Percentiles rank a stretch among this genome's conserved stretches.
phyloP scores from a whole-genome alignment of 1,284 basidiomycete species.

The Xerocomus amazonicus region DNA sequence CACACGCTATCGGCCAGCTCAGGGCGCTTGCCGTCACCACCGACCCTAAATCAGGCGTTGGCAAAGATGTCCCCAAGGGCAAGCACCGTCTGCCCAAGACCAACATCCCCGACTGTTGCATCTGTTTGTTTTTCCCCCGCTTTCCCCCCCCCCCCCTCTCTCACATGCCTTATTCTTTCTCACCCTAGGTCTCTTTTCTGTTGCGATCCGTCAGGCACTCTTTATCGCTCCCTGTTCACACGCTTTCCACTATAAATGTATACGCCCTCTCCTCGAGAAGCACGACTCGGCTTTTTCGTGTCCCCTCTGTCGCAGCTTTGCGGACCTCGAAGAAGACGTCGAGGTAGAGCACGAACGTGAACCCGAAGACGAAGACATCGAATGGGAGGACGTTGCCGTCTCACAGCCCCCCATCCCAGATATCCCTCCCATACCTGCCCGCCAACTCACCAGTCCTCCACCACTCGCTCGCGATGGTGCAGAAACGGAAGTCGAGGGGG shows the following conservation, averaged over 20 bases:
- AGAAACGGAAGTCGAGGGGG: conserved; percentile 58
- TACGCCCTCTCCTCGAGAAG: conserved; percentile 81
- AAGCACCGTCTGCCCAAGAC: conserved; percentile 43
- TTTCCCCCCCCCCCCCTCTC: background rate
- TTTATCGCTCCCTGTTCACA: conserved; percentile 98
- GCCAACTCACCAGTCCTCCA: conserved; percentile 20
- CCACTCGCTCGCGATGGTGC: conserved; percentile 38
- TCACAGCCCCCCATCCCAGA: background rate
- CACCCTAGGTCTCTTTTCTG: conserved; percentile 75
- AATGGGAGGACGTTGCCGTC: conserved; percentile 28
- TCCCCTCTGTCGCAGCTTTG: conserved; percentile 90
- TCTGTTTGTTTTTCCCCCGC: conserved; percentile 60
- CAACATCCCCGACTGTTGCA: conserved; percentile 87
- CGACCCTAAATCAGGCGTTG: conserved; percentile 14
- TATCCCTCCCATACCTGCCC: conserved; percentile 8
- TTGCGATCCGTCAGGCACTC: conserved; percentile 92
- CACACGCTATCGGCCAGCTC: conserved; percentile 78
- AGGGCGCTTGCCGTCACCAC: conserved; percentile 57
- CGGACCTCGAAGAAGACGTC: conserved; percentile 94
- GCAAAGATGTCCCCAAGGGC: conserved; percentile 14
- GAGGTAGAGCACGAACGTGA: conserved; percentile 56
- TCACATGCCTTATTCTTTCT: background rate
- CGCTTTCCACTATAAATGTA: conserved; percentile 98
- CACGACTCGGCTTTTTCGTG: conserved; percentile 96
- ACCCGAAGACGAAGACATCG: conserved; percentile 29